Conservation (phyloP, 2,329 filamentous ascomycete genomes). For the Beauveria bassiana region DNA sequence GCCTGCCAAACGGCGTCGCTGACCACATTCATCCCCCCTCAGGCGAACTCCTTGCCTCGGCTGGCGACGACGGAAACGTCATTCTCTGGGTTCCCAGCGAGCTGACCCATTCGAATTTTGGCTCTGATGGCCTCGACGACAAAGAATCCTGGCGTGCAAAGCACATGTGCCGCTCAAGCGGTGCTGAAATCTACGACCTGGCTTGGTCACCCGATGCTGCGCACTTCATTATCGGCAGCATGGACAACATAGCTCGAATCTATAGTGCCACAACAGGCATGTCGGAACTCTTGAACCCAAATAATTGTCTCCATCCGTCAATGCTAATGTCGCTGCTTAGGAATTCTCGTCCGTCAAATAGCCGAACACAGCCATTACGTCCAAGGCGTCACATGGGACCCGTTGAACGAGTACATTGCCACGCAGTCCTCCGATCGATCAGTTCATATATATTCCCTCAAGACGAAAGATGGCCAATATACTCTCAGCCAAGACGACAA, state of each 20-base stretch:
- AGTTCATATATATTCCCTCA: constrained; percentile 93
- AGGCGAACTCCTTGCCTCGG: constrained; percentile 91
- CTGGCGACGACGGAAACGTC: constrained; percentile 95
- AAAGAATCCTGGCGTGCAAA: constrained; percentile 96
- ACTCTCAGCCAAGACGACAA: constrained; percentile 61
- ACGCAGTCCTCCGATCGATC: constrained; percentile 97
- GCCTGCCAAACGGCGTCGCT: constrained; percentile 10
- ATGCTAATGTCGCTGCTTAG: constrained; percentile 23
- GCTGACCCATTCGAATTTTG: constrained; percentile 59
- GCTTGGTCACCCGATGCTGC: constrained; percentile 97
- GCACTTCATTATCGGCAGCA: constrained; percentile 97
- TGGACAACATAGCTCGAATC: constrained; percentile 97
- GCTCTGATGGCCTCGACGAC: constrained; percentile 80
- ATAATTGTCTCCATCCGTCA: not conserved
- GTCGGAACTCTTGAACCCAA: constrained; percentile 17
- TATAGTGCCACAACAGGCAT: constrained; percentile 88
- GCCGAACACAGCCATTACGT: constrained; percentile 98
- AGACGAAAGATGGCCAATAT: constrained; percentile 94
- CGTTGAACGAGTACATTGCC: constrained; percentile 93
- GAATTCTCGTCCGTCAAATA: constrained; percentile 74
- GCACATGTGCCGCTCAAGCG: constrained; percentile 93
- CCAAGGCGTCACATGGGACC: constrained; percentile 97
- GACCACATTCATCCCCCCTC: constrained; percentile 13
- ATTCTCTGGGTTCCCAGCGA: constrained; percentile 93
- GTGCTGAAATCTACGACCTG: constrained; percentile 94